Percentiles rank a stretch among this genome's conserved stretches.
phyloP scores from a whole-genome alignment of 2,329 filamentous ascomycete species.

The Fusarium papillatum region DNA sequence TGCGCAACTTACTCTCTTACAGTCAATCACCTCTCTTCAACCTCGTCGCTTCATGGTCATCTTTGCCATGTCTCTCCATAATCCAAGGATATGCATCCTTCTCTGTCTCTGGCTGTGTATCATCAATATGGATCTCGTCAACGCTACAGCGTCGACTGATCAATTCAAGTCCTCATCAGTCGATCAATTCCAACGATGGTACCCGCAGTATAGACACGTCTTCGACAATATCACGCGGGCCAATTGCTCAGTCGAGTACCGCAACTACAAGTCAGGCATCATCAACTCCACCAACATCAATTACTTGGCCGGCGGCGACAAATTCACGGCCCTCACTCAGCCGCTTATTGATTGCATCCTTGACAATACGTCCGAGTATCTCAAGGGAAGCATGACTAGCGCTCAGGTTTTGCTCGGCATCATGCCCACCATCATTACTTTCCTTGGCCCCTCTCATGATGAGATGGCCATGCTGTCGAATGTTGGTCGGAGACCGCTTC shows the following conservation, averaged over 20 bases:
- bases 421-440: conserved; percentile 16
- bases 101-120: background rate
- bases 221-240: conserved; percentile 3
- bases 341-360: conserved; percentile 20
- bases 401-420: conserved; percentile 14
- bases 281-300: conserved; percentile 8
- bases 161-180: background rate
- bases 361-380: background rate
- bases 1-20: background rate
- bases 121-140: background rate
- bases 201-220: conserved; percentile 12
- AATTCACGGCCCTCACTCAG: conserved; percentile 10
- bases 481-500: conserved; percentile 6
- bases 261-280: background rate
- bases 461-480: conserved; percentile 10
- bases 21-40: background rate
- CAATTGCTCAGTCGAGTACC: conserved; percentile 5
- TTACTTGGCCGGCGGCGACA: conserved; percentile 4
- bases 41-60: background rate
- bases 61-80: background rate
- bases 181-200: conserved; percentile 11
- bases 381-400: conserved; percentile 12
- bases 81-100: background rate
- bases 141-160: background rate
- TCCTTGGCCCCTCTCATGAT: conserved; percentile 8